phyloP scores from a whole-genome alignment of 2,329 filamentous ascomycete genomes.

The Akanthomyces uredinophilus region DNA sequence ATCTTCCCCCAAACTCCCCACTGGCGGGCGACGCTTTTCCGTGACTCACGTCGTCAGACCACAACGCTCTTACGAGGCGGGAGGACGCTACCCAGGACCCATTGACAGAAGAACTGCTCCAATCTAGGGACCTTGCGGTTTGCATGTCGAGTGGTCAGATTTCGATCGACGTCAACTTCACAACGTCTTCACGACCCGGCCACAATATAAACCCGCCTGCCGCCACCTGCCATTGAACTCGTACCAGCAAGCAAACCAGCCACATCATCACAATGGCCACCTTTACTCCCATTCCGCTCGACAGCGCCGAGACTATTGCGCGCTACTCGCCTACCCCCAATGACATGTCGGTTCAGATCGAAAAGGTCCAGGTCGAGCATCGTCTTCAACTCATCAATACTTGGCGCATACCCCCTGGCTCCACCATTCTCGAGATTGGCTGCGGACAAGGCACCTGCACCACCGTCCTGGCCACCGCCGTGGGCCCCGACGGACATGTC shows the following conservation, averaged over 20 bases:
- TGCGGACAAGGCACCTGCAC: constrained; percentile 58
- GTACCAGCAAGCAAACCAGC: neutral
- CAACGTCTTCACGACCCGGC: neutral
- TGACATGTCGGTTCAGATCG: constrained; percentile 15
- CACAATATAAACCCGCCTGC: neutral
- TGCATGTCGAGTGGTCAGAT: neutral
- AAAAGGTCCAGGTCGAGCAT: constrained; percentile 28
- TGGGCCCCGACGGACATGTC: constrained; percentile 39
- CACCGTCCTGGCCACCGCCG: constrained; percentile 43
- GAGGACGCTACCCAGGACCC: neutral
- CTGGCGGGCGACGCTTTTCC: neutral
- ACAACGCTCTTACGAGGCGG: constrained; percentile 2
- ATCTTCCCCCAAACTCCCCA: neutral
- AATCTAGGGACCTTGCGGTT: neutral
- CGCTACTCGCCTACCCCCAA: constrained; percentile 10
- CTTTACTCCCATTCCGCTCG: constrained; percentile 10
- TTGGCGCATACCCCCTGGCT: constrained; percentile 34
- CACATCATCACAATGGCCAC: constrained; percentile 5
- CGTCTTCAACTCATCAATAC: constrained; percentile 30
- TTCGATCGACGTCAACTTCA: neutral
- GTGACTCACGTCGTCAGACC: constrained; percentile 8
- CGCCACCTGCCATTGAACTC: neutral
- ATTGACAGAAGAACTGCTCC: constrained; percentile 2
- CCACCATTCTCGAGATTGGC: constrained; percentile 50
- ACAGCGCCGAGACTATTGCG: constrained; percentile 7